phyloP scores from a whole-genome alignment of 2,329 filamentous ascomycete genomes.

The Cucurbitaria berberidis region DNA sequence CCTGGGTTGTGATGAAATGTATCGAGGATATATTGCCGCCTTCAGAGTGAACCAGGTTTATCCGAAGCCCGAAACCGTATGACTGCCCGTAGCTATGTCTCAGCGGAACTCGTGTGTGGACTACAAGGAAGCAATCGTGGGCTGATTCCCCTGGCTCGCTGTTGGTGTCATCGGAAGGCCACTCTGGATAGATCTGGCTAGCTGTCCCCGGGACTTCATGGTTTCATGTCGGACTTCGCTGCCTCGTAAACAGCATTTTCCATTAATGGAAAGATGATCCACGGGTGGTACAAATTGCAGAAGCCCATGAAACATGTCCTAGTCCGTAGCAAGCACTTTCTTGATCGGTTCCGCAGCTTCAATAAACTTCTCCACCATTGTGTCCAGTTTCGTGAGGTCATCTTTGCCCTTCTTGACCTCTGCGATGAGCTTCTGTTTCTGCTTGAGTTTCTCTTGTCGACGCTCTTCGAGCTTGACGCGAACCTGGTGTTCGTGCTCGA shows the following conservation, averaged over 20 bases:
- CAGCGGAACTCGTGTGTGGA: neutral
- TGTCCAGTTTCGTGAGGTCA: conserved; percentile 87
- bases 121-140: conserved; percentile 1
- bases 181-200: neutral
- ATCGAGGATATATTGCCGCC: neutral
- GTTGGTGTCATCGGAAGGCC: neutral
- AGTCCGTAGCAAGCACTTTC: conserved; percentile 80
- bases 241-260: neutral
- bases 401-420: conserved; percentile 94
- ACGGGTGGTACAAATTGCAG: neutral
- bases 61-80: neutral
- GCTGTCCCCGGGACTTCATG: neutral
- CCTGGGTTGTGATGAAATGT: neutral
- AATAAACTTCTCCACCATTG: conserved; percentile 91
- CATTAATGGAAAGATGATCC: neutral
- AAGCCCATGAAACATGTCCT: conserved; percentile 7
- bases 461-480: conserved; percentile 85
- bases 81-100: neutral
- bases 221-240: neutral
- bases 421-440: conserved; percentile 71
- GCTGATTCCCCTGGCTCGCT: neutral
- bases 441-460: conserved; percentile 67
- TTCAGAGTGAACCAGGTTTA: neutral
- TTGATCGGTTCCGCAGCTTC: conserved; percentile 90
- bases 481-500: conserved; percentile 87